phyloP scores from a whole-genome alignment of 495 filamentous ascomycete genomes.

The Penicillium tannophilum region DNA sequence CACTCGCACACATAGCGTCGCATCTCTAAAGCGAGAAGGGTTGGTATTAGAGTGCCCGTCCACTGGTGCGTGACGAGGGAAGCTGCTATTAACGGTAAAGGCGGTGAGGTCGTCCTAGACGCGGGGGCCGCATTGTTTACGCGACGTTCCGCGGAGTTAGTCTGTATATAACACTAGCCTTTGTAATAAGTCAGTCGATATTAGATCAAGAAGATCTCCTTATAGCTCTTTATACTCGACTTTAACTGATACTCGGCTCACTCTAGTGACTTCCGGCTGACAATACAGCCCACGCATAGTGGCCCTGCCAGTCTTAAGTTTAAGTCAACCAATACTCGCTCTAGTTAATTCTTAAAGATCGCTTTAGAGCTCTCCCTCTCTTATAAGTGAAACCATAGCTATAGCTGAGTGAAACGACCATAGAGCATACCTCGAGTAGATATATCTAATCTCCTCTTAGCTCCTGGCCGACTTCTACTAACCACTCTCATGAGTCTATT shows the following conservation, averaged over 20 bases:
- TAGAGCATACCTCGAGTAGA: conserved; percentile 2
- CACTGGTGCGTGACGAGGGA: background rate
- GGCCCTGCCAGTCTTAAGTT: background rate
- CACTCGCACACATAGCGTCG: background rate
- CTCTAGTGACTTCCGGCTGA: background rate
- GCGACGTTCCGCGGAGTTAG: background rate
- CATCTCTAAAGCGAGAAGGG: conserved; percentile 5
- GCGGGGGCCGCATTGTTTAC: conserved; percentile 3
- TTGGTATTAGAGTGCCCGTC: background rate
- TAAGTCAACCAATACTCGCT: background rate
- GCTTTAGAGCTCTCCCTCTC: conserved; percentile 1
- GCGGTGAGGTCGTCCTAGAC: conserved; percentile 7
- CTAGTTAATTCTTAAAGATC: conserved; percentile 2
- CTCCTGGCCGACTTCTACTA: background rate
- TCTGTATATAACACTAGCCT: conserved; percentile 1
- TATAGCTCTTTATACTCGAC: background rate
- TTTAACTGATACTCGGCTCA: background rate
- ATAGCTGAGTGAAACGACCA: background rate
- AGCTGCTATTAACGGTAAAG: conserved; percentile 1
- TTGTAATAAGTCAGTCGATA: conserved; percentile 4
- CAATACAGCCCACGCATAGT: background rate
- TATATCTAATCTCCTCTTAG: background rate
- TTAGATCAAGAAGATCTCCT: background rate
- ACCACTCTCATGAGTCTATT: background rate
- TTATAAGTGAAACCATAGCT: background rate